Base-by-base conservation (phyloP, 352 stramenopile species). In the Globisporangium alternatum region DNA sequence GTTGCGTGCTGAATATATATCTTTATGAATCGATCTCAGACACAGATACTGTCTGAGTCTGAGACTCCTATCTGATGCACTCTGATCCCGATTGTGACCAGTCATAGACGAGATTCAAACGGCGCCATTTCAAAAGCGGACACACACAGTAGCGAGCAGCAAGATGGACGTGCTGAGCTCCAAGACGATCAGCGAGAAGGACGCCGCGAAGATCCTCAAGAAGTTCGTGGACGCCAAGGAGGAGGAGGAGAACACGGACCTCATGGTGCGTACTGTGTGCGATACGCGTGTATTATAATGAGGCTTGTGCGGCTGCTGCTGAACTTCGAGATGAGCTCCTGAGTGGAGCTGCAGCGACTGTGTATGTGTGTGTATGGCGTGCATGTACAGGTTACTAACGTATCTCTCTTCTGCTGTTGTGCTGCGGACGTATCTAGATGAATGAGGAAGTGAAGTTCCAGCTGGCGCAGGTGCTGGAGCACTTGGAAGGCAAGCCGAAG, bases 361-460 rank as follows among this genome's bases (percentile, higher is more conserved):
- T 30, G 6, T 58, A 17, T 12, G 1, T 68, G 52, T 35, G 9
- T 39, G 48, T 25, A 35, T 55, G 25, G 30, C 43, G 1, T 69
- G 31, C 30, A 12, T 57, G 19, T 30, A 3, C 17, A 43, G 31
- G 17, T 57, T 1, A 41, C 12, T 56, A 35, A n/a, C 28, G n/a
- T 4, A 3, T 52, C 9, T 28, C n/a, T 31, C 10, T 7, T 52
- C 28, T 25, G 19, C 2, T 56, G 31, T 25, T 43, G 30, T 56
- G 48, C 17, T 43, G 19, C 33, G 37, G 33, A 19, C 8, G 17
- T 63, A 15, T 71, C 33, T 33, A 92, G 83, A 86, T 92, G 71
- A 92, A 81, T 43, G 81, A 90, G 10, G 83, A 90, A 58, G 80
- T 92, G 35, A 88, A 88, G 70, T 77, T 72, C n/a, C 83, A 92